Evolutionary conservation across 208 protist species (phyloP), one percentile per base, ranked within the genome.

Genomic region (Endotrypanum monterogeii): DNA sequence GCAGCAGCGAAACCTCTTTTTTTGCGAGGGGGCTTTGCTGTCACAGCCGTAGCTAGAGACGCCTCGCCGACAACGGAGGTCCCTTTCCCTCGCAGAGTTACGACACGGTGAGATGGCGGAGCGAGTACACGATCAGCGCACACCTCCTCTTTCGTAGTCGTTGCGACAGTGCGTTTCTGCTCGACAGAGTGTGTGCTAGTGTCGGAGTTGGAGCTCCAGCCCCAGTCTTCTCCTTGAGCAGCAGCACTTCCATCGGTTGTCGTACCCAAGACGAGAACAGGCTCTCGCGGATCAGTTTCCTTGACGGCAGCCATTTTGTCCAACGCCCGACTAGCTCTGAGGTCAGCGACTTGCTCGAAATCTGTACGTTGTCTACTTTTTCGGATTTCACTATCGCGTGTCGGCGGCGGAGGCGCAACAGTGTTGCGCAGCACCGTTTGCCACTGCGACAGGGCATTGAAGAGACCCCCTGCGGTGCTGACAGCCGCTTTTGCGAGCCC

Each of bases 371-470:
- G 32, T 3, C 51, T 6, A 41, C 1, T 54, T 35, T 12, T 56
- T 32, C 57, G 46, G 0, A 25, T 39, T 5, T 51, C 48, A 11
- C 18, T n/a, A 65, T 8, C 30, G 32, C 48, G 46, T 6, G 68
- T 23, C 44, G 78, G 78, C 12, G 83, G 86, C 30, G 86, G 32
- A 5, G 79, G 79, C 0, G 79, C 79, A 23, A 84, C 79, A 8
- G 74, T 80, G 11, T 79, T 74, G 66, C 61, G 80, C 79, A 76
- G 74, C 58, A 46, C 79, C 69, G 67, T 82, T 60, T 87, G 87
- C 55, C 80, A 75, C 16, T 75, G 67, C 16, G 83, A 82, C 48
- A 91, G 73, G 20, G 87, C 74, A 57, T 77, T 72, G 61, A 91
- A 74, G 8, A 91, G 54, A 18, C 73, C 69, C 32, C 78, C 75